A percentile compares a stretch with the other conserved stretches of the same genome.
Conservation (phyloP, 2,329 filamentous ascomycete genomes). For the Fonsecaea monophora region DNA sequence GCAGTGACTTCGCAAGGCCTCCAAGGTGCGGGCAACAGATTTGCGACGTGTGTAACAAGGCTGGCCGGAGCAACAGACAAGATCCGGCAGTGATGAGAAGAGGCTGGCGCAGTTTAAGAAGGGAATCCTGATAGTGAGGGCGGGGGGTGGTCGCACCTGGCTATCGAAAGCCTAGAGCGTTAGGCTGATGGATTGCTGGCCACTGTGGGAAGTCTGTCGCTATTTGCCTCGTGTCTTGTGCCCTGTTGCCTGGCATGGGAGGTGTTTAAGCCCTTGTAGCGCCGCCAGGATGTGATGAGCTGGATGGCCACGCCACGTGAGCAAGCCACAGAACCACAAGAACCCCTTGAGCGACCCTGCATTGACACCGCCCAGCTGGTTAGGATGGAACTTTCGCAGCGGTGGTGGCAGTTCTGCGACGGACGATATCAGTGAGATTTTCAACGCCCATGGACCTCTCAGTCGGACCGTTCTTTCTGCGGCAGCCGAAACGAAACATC, state of each 20-base stretch:
- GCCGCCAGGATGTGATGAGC: conserved; percentile 1
- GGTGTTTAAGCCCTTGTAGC: neutral
- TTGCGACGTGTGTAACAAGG: neutral
- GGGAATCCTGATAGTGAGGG: neutral
- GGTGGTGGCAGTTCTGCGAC: neutral
- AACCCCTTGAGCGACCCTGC: neutral
- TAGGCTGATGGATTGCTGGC: neutral
- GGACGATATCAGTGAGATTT: neutral
- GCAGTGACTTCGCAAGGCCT: neutral
- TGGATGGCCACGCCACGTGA: neutral
- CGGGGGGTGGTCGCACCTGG: neutral
- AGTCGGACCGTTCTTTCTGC: neutral
- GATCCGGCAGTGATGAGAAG: neutral
- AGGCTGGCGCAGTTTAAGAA: neutral
- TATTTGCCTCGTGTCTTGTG: neutral
- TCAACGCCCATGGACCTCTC: neutral
- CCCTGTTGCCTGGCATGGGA: neutral
- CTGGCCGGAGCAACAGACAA: neutral
- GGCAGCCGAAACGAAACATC: neutral
- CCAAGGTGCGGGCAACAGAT: neutral
- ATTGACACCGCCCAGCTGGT: neutral
- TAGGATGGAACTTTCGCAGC: neutral
- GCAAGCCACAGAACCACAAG: neutral
- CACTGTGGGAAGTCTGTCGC: neutral
- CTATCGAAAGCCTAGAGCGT: neutral